Conservation (phyloP, 2,329 filamentous ascomycete genomes). For the Microdochium paspali region DNA sequence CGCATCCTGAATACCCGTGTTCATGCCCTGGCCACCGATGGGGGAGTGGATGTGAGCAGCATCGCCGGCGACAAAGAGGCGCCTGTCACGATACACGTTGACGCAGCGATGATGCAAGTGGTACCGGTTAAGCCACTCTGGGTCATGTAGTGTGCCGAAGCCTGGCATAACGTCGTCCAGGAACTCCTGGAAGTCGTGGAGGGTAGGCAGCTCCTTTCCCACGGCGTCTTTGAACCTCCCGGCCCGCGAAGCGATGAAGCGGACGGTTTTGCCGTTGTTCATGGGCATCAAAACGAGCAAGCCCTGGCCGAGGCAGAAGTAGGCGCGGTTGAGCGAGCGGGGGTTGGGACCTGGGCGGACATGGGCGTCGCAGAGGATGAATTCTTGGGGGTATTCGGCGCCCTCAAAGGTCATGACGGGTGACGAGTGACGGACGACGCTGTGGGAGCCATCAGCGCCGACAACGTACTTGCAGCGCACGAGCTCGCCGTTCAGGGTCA, state of each 20-base stretch:
- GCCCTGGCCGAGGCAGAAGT: constrained; percentile 20
- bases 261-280: constrained; percentile 10
- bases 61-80: constrained; percentile 46
- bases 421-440: constrained; percentile 26
- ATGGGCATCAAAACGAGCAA: constrained; percentile 24
- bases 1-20: constrained; percentile 39
- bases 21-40: constrained; percentile 47
- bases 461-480: constrained; percentile 25
- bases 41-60: constrained; percentile 47
- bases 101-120: constrained; percentile 30
- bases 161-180: constrained; percentile 19
- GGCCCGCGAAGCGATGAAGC: constrained; percentile 15
- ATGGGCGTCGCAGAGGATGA: constrained; percentile 32
- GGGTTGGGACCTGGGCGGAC: constrained; percentile 11
- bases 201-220: constrained; percentile 9
- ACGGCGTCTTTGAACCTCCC: neutral
- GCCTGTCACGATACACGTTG: constrained; percentile 28
- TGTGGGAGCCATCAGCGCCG: constrained; percentile 36
- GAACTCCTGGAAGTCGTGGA: constrained; percentile 22
- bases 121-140: constrained; percentile 33
- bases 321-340: constrained; percentile 9
- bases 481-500: constrained; percentile 9
- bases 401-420: constrained; percentile 29
- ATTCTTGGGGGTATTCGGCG: constrained; percentile 31
- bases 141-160: constrained; percentile 13